phyloP scores from a whole-genome alignment of 768 basidiomycete genomes.

The Mycena crocata region DNA sequence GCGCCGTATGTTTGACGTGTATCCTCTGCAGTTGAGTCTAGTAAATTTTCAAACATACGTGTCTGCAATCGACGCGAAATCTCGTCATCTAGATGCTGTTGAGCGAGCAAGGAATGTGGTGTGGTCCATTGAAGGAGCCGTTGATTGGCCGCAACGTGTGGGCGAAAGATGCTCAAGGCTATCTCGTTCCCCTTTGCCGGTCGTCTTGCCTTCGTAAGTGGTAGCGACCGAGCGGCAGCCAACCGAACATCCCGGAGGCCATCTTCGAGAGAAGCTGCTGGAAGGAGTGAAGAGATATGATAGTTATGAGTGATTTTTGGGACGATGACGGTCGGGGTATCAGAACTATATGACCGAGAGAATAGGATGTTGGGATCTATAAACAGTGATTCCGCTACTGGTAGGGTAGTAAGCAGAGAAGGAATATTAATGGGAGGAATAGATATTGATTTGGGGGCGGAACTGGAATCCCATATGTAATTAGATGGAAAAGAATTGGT shows the following conservation, averaged over 20 bases:
- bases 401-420: neutral
- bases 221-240: conserved; percentile 7
- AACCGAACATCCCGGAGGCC: neutral
- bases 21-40: neutral
- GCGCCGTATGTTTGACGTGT: conserved; percentile 40
- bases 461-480: neutral
- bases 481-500: neutral
- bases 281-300: neutral
- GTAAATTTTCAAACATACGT: neutral
- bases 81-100: neutral
- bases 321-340: neutral
- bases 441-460: neutral
- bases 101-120: conserved; percentile 16
- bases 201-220: neutral
- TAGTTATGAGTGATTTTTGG: neutral
- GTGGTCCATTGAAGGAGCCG: conserved; percentile 25
- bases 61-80: neutral
- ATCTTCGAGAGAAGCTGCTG: neutral
- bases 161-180: neutral
- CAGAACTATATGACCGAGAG: neutral
- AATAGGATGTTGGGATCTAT: conserved; percentile 6
- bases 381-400: neutral
- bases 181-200: conserved; percentile 14
- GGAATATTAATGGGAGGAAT: neutral
- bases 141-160: conserved; percentile 15